Evolutionary conservation across 208 protist species (phyloP), one percentile per base, ranked within the genome.

Genomic region (Lotmaria passim): DNA sequence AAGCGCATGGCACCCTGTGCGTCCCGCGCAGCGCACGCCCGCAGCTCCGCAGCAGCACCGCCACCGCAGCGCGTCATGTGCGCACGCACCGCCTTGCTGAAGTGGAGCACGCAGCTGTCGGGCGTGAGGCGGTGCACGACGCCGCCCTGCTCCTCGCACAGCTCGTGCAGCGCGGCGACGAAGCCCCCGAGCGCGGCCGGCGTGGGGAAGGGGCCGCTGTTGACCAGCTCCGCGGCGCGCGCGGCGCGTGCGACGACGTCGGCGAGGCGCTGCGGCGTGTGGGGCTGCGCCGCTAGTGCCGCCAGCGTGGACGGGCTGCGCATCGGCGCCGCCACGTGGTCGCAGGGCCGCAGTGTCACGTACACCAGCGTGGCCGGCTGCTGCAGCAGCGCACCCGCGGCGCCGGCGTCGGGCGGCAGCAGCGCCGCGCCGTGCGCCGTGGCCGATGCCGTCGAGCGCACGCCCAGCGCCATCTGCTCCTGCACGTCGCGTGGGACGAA

Each of bases 1-100:
- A 76, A 81, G 53, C 23, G 38, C 10, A 48, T 21, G 21, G 68
- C 69, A 58, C 43, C 47, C 47, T 31, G 36, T n/a, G 69, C 62
- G 41, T 72, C 75, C 17, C 43, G 43, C 55, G 43, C 19, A 4
- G 61, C 56, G 50, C 51, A 38, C 48, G 23, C 23, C 41, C 30
- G 36, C 60, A 12, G 44, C 48, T 23, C 63, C 19, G 51, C 51
- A 14, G 30, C 36, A 1, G 53, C 52, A 7, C 30, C 30, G 10
- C 10, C 43, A 14, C 7, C 48, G 48, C 23, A 17, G 41, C 56
- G 6, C 4, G 31, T 21, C 1, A 60, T 6, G 58, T 52, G 58
- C 14, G 58, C 34, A 46, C 68, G 68, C 39, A 73, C 68, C 31
- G 68, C 57, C 14, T 21, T 59, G 53, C 53, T 34, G 53, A 59